Evolutionary conservation across 108 stramenopile species (phyloP).

Genomic region (Nitzschia putrida): DNA sequence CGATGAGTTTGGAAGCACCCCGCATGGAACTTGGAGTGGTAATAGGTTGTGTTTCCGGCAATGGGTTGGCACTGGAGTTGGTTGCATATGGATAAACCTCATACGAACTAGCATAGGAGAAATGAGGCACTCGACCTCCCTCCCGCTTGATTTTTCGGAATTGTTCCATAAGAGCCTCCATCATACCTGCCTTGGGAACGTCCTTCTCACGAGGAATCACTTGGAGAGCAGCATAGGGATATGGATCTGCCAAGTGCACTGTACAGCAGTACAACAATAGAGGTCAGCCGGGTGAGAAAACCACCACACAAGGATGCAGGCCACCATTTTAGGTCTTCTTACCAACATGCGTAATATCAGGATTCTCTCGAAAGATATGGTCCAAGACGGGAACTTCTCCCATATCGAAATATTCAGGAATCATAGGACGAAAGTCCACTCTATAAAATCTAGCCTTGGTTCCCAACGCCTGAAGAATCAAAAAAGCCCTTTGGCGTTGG

Average conservation of each 20-base stretch:
- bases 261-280: not conserved
- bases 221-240: slow-evolving; percentile 43
- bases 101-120: slow-evolving; percentile 47
- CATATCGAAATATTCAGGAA: slow-evolving; percentile 84
- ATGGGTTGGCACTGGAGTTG: slow-evolving; percentile 3
- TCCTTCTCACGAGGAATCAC: slow-evolving; percentile 68
- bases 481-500: slow-evolving; percentile 75
- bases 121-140: slow-evolving; percentile 25
- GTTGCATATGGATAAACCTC: slow-evolving; percentile 34
- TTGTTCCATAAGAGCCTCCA: slow-evolving; percentile 81
- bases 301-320: too few species aligned
- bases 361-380: slow-evolving; percentile 67
- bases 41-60: slow-evolving; percentile 65
- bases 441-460: slow-evolving; percentile 58
- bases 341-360: slow-evolving; percentile 83
- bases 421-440: slow-evolving; percentile 74
- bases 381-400: slow-evolving; percentile 78
- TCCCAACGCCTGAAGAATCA: slow-evolving; percentile 61
- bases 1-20: slow-evolving; percentile 76
- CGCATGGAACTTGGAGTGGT: slow-evolving; percentile 64
- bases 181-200: slow-evolving; percentile 66
- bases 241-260: slow-evolving; percentile 72
- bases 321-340: too few species aligned
- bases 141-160: slow-evolving; percentile 31
- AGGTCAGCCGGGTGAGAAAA: not conserved